Base-by-base conservation (phyloP, 2,329 filamentous ascomycete genomes). In the Calonectria fujianensis region DNA sequence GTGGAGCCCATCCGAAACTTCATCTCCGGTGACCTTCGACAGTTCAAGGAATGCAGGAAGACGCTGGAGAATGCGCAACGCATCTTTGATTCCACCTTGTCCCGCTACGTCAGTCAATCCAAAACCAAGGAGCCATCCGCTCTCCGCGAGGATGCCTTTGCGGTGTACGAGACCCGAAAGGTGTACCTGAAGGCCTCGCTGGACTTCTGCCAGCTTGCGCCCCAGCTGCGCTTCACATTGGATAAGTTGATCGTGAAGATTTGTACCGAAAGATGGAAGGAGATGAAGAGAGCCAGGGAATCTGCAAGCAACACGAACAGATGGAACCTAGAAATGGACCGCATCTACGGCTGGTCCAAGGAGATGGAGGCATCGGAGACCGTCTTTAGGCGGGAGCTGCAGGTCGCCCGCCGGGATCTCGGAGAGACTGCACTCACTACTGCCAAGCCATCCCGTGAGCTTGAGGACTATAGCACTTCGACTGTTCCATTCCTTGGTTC, bases 81-180 rank as follows among this genome's bases (percentile, higher is more conserved):
- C 85, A 90, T 91, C 4, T 98, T 96, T 81, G 97, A 99, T 83
- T 90, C 91, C 70, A 92, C 94, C 4, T 90, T 98, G 73, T 91
- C 94, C 29, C 92, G 96, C 73, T 98, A 98, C 82, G 91, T 96
- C 7, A 89, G 91, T 4, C 96, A 98, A 85, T 94, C 93, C 78
- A 98, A 98, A 88, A 93, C 95, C 8, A 99, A 98, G 85, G 97
- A 99, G 85, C 92, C 96, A 0, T 98, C 96, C 0, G 92, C 96
- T 1, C 88, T 99, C 71, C 91, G 97, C 74, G 97, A 99, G 84
- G 97, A 99, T 85, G 97, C 97, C 0, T 99, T 99, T 82, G 93
- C 97, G 83, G 92, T 98, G 48, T 97, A 98, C 83, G 97, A 98
- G 87, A 94, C 95, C 31, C 92, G 96, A 73, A 97, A 97, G 82